These are phyloP conservation scores for Sporormia fimetaria DNA, from an alignment of 495 filamentous ascomycete species.

Conservation along the genomic window DNA sequence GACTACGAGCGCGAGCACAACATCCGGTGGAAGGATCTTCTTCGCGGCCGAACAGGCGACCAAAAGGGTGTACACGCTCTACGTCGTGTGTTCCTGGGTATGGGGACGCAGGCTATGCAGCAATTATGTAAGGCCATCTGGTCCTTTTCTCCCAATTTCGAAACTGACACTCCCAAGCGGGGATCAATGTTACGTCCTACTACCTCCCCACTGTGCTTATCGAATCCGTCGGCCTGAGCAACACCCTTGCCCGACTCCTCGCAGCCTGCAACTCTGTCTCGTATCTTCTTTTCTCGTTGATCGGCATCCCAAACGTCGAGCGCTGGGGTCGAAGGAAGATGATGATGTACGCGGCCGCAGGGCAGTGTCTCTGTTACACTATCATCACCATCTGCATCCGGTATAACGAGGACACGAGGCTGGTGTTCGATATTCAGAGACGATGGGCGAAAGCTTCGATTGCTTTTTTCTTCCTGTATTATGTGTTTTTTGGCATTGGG, in stretches of 20 bases:
- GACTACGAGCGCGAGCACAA: conserved; percentile 41
- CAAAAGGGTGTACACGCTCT: conserved; percentile 38
- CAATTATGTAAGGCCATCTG: conserved; percentile 42
- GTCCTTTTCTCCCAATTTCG: background rate
- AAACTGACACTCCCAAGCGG: background rate
- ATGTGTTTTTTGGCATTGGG: conserved; percentile 29
- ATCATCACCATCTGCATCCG: conserved; percentile 46
- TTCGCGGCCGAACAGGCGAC: conserved; percentile 33
- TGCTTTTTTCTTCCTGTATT: conserved; percentile 33
- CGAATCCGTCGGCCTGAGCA: conserved; percentile 38
- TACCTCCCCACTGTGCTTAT: conserved; percentile 43
- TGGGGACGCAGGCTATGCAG: conserved; percentile 44
- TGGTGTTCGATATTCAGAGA: conserved; percentile 6
- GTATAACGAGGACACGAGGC: conserved; percentile 32
- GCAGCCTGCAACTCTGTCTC: conserved; percentile 41
- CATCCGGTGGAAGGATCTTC: conserved; percentile 38
- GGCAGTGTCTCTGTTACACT: conserved; percentile 42
- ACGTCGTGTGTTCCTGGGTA: conserved; percentile 40
- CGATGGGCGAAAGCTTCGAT: conserved; percentile 32
- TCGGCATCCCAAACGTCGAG: conserved; percentile 41
- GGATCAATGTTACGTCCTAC: conserved; percentile 31
- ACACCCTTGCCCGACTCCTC: conserved; percentile 39
- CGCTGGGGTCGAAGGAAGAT: conserved; percentile 41
- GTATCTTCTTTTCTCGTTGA: conserved; percentile 40
- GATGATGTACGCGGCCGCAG: conserved; percentile 41